phyloP scores from a whole-genome alignment of 177 flowering plant genomes.

The Telopea speciosissima region DNA sequence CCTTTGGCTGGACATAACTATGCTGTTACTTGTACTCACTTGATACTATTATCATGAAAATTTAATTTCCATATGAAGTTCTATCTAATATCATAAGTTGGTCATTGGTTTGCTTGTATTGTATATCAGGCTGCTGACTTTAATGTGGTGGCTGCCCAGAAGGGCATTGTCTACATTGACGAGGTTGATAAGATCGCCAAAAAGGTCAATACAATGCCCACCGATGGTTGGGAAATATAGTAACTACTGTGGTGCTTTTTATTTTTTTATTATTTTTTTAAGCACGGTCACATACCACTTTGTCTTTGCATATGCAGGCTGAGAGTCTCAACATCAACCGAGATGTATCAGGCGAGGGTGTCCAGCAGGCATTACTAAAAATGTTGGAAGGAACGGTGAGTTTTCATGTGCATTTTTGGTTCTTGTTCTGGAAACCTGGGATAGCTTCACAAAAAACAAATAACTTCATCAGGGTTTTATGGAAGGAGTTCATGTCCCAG shows the following conservation, averaged over 20 bases:
- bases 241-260: neutral
- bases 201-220: constrained; percentile 44
- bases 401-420: constrained; percentile 5
- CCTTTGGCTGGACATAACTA: too few relatives aligned
- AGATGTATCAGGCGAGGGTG: constrained; percentile 99
- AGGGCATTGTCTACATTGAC: constrained; percentile 96
- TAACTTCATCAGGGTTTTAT: neutral
- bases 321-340: constrained; percentile 86
- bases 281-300: neutral
- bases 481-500: neutral
- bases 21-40: too few relatives aligned
- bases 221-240: neutral
- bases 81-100: neutral
- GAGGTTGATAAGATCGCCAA: constrained; percentile 98
- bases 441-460: neutral
- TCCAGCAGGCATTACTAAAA: constrained; percentile 94
- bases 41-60: neutral
- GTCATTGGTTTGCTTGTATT: constrained; percentile 7
- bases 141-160: constrained; percentile 92
- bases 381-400: constrained; percentile 99
- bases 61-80: neutral
- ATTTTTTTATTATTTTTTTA: too few relatives aligned
- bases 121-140: constrained; percentile 74
- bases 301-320: constrained; percentile 46
- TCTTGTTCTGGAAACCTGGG: neutral